Conservation (phyloP, 73 alveolate species). For the Paramecium biaurelia region DNA sequence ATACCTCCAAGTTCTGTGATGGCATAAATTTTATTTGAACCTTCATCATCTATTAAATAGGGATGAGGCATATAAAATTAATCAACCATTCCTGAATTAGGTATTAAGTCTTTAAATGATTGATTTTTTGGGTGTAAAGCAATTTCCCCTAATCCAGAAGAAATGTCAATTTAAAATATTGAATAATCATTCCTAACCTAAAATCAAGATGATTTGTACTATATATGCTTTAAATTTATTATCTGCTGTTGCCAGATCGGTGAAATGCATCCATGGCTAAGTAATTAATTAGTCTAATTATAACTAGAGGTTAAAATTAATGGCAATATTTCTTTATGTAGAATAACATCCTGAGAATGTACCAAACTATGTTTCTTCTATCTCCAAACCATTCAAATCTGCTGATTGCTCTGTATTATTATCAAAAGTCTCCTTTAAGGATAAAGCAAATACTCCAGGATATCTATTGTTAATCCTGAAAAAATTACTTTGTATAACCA, state of each 20-base stretch:
- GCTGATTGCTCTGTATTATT: background rate
- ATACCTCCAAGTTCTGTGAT: conserved; percentile 20
- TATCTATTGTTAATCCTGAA: background rate
- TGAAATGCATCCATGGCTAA: background rate
- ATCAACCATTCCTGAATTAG: background rate
- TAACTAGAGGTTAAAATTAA: background rate
- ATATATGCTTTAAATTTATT: background rate
- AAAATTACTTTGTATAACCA: background rate
- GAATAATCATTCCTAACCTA: conserved; percentile 25
- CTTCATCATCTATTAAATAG: conserved; percentile 8
- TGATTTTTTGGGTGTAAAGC: background rate
- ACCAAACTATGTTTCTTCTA: background rate
- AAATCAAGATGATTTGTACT: background rate
- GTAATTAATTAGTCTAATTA: background rate
- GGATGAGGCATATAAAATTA: background rate
- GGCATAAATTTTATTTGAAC: conserved; percentile 12
- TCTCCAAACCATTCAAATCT: background rate
- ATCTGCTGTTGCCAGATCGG: conserved; percentile 29
- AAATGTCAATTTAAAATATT: background rate
- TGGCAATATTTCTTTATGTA: background rate
- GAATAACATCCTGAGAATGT: background rate
- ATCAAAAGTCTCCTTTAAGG: background rate
- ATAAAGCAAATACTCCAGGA: conserved; percentile 35
- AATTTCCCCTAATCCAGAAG: background rate
- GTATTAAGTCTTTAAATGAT: background rate